These are phyloP conservation scores for Asterochloris sp. DNA, from an alignment of 139 green algal species.

Conservation along the genomic window DNA sequence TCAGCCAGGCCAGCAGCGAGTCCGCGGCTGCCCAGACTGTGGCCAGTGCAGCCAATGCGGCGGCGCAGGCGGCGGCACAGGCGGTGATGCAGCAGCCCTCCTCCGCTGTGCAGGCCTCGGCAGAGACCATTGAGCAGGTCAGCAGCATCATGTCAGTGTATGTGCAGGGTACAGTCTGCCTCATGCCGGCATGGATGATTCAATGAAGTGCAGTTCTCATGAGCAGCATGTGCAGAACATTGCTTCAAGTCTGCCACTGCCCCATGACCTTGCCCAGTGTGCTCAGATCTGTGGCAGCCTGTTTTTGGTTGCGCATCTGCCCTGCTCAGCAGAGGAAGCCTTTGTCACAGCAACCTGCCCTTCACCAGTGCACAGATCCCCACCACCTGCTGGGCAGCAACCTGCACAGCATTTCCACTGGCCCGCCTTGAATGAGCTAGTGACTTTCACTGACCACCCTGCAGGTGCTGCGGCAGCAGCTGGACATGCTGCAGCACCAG, in stretches of 20 bases:
- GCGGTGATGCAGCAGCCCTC: conserved; percentile 22
- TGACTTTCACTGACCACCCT: background rate
- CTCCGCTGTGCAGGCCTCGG: conserved; percentile 24
- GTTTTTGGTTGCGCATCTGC: background rate
- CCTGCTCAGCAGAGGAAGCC: background rate
- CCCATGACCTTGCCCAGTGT: background rate
- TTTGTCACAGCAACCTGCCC: background rate
- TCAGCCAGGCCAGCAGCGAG: conserved; percentile 13
- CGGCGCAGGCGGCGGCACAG: conserved; percentile 27
- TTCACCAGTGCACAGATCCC: background rate
- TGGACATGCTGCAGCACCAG: conserved; percentile 46
- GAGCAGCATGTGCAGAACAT: background rate
- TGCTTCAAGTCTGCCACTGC: background rate
- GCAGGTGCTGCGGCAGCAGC: conserved; percentile 44
- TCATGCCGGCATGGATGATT: background rate
- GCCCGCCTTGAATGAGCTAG: background rate
- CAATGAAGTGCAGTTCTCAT: background rate
- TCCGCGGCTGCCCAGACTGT: conserved; percentile 25
- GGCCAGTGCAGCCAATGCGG: conserved; percentile 25
- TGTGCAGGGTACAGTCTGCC: background rate
- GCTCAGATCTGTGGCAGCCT: too few species aligned
- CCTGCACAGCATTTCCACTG: background rate
- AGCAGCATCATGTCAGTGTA: background rate
- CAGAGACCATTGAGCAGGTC: conserved; percentile 44
- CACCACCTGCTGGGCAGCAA: background rate